Percentiles rank a stretch among this genome's conserved stretches.
Conservation (phyloP, 495 filamentous ascomycete genomes). For the Penicillium arizonense region DNA sequence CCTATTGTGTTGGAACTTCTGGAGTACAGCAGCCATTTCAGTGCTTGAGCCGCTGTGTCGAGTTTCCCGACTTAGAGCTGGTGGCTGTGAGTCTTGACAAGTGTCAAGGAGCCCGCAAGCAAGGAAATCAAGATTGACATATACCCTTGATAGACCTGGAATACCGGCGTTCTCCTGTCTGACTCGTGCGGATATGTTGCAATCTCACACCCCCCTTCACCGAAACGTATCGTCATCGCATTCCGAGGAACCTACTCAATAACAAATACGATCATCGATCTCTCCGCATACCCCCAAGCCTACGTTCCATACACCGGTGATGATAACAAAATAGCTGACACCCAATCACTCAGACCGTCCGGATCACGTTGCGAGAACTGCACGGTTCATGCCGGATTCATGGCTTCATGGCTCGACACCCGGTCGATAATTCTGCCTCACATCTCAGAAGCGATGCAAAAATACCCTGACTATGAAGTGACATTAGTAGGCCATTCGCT, state of each 20-base stretch:
- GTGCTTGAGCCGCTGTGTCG: constrained; percentile 77
- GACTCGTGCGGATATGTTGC: constrained; percentile 95
- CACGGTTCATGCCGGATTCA: constrained; percentile 89
- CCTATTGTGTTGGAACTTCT: constrained; percentile 89
- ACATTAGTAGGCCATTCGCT: constrained; percentile 87
- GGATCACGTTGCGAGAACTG: constrained; percentile 66
- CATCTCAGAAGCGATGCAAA: constrained; percentile 49
- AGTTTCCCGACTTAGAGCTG: constrained; percentile 77
- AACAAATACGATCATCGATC: constrained; percentile 83
- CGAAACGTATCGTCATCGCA: constrained; percentile 75
- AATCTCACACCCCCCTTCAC: constrained; percentile 64
- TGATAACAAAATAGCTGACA: constrained; percentile 20
- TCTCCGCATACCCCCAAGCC: constrained; percentile 82
- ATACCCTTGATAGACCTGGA: constrained; percentile 63
- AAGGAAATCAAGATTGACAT: background rate
- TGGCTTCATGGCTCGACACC: constrained; percentile 75
- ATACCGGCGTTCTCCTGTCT: constrained; percentile 80
- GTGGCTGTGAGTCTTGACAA: constrained; percentile 49
- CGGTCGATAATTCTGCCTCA: constrained; percentile 60
- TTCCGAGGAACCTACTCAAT: constrained; percentile 95
- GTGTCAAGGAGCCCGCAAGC: background rate
- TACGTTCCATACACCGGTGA: constrained; percentile 77
- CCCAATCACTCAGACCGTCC: constrained; percentile 1
- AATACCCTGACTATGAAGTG: constrained; percentile 69
- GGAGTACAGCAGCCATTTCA: constrained; percentile 80